Conservation (phyloP, 495 filamentous ascomycete species). For the Patellaria atrata region DNA sequence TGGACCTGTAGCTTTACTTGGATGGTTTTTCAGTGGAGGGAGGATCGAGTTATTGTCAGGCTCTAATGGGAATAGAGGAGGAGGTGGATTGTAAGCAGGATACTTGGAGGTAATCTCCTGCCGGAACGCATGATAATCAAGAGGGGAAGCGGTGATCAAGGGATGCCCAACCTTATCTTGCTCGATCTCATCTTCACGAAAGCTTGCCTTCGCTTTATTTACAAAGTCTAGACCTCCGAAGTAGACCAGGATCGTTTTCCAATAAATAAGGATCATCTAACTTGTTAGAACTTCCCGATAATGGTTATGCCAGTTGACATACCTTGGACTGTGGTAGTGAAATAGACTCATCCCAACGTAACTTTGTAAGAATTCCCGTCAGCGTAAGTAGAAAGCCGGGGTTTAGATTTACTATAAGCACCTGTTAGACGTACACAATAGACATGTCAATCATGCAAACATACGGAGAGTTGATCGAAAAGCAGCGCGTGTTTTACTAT, state of each 20-base stretch:
- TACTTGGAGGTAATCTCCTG: slow-evolving; percentile 99
- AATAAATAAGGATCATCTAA: slow-evolving; percentile 63
- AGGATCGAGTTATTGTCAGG: slow-evolving; percentile 80
- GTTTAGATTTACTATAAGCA: slow-evolving; percentile 38
- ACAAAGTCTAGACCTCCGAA: slow-evolving; percentile 66
- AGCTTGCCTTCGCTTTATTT: slow-evolving; percentile 54
- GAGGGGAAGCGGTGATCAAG: slow-evolving; percentile 75
- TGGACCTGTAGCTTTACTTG: slow-evolving; percentile 31
- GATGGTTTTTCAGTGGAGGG: slow-evolving; percentile 66
- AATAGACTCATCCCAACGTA: slow-evolving; percentile 77
- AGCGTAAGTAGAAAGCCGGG: slow-evolving; percentile 59
- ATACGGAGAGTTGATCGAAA: too few relatives aligned
- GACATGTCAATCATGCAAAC: too few relatives aligned
- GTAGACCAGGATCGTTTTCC: slow-evolving; percentile 77
- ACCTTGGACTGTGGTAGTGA: slow-evolving; percentile 47
- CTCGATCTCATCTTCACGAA: slow-evolving; percentile 31
- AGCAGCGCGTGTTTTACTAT: too few relatives aligned
- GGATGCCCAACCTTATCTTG: slow-evolving; percentile 34
- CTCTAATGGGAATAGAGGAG: slow-evolving; percentile 69
- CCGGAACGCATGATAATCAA: slow-evolving; percentile 92
- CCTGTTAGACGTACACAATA: too few relatives aligned
- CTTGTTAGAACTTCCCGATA: slow-evolving; percentile 1
- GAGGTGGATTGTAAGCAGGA: slow-evolving; percentile 84
- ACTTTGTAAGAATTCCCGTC: slow-evolving; percentile 54
- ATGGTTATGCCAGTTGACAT: slow-evolving; percentile 8